phyloP scores from a whole-genome alignment of 2,329 filamentous ascomycete species.

The Penicillium hordei region DNA sequence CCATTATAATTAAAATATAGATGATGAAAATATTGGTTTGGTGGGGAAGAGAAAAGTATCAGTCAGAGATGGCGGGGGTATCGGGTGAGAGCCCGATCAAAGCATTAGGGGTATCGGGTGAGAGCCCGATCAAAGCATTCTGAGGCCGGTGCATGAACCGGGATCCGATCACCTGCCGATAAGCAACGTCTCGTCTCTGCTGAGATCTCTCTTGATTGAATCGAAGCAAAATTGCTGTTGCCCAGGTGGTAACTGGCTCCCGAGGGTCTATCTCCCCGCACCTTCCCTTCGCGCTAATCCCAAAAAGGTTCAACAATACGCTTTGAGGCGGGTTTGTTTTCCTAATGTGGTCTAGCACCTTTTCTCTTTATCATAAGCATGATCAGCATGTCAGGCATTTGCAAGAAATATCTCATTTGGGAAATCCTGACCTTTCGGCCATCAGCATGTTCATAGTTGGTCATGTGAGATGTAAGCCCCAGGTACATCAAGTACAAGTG shows the following conservation, averaged over 20 bases:
- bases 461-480: no score
- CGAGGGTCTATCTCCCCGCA: not conserved
- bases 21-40: not conserved
- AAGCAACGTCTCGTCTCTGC: not conserved
- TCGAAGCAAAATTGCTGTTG: not conserved
- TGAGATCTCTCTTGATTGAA: not conserved
- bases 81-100: constrained; percentile 7
- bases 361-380: not conserved
- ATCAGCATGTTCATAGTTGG: not conserved
- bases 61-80: not conserved
- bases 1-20: not conserved
- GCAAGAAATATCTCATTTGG: not conserved
- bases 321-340: not conserved
- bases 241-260: no score
- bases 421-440: not conserved
- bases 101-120: not conserved
- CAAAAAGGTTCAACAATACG: not conserved
- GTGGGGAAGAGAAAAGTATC: not conserved
- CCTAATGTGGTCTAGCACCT: not conserved
- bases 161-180: constrained; percentile 12
- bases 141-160: constrained; percentile 2
- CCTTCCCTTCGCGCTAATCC: not conserved
- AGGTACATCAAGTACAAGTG: not conserved
- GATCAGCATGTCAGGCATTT: not conserved
- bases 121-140: constrained; percentile 3